These are phyloP conservation scores for Trichoderma sp. DNA, from an alignment of 2,329 filamentous ascomycete genomes.

Conservation along the genomic window DNA sequence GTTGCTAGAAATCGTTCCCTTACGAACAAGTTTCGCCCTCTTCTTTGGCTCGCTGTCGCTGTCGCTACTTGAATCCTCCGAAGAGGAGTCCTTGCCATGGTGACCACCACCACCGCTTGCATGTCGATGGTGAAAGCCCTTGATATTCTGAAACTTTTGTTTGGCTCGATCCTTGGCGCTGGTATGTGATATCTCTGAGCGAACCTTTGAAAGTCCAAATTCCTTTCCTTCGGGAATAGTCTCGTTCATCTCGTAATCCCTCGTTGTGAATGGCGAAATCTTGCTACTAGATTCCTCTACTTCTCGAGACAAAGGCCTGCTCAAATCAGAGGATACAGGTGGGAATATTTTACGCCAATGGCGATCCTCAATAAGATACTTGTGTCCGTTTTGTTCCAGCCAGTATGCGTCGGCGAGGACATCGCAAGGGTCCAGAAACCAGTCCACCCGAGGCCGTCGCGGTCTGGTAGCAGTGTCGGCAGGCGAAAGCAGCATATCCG, in stretches of 20 bases:
- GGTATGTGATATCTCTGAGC: slow-evolving; percentile 52
- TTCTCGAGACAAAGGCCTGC: slow-evolving; percentile 40
- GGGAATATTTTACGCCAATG: slow-evolving; percentile 75
- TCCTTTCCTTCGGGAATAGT: slow-evolving; percentile 33
- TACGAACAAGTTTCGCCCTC: slow-evolving; percentile 43
- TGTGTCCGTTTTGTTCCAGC: slow-evolving; percentile 82
- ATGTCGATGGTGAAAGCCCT: slow-evolving; percentile 58
- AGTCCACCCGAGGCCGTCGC: slow-evolving; percentile 78
- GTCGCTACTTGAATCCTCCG: slow-evolving; percentile 65
- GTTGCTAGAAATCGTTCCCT: slow-evolving; percentile 53
- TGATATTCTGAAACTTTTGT: slow-evolving; percentile 61
- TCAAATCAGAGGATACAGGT: slow-evolving; percentile 37
- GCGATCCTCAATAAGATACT: slow-evolving; percentile 77
- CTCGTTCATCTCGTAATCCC: slow-evolving; percentile 35
- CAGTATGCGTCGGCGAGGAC: slow-evolving; percentile 89
- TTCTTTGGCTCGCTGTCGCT: slow-evolving; percentile 47
- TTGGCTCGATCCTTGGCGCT: slow-evolving; percentile 63
- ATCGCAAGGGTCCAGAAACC: slow-evolving; percentile 82
- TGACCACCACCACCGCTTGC: slow-evolving; percentile 54
- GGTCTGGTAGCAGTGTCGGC: slow-evolving; percentile 56
- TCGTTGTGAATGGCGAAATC: slow-evolving; percentile 36
- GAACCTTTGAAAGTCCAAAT: slow-evolving; percentile 35
- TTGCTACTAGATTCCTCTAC: slow-evolving; percentile 35
- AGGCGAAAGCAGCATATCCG: slow-evolving; percentile 48
- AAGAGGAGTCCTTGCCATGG: slow-evolving; percentile 55